Base-by-base conservation (phyloP, 2,329 filamentous ascomycete species). In the Fusarium temperatum region DNA sequence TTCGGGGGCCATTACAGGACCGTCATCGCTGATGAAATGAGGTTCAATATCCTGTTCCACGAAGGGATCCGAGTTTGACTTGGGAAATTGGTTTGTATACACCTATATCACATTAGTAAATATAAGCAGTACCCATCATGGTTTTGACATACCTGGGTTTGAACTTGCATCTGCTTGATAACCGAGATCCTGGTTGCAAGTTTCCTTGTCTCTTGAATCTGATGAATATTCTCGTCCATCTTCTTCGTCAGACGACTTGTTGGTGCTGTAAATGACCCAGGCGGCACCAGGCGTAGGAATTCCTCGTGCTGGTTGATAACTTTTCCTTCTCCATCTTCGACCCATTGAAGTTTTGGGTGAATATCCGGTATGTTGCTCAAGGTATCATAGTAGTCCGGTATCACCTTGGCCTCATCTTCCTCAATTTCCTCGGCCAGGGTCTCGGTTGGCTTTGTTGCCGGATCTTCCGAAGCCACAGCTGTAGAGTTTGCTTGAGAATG, bases 81-180 rank as follows among this genome's bases (percentile, higher is more conserved):
- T 98, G 74, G 96, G 95, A 78, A 99, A 99, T 82, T 99, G 96
- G 79, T 99, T 99, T 79, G 95, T 93, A 81, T 99, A 99, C 80
- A 97, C 93, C 93, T 96, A 39, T 22, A 28, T 17, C 47, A 36
- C 12, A 53, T 79, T 11, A 79, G 62, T 44, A 55, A 26, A 57
- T 28, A 39, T 28, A 39, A 63, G 28, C 45, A 39, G 35, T 9
- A 35, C 38, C 20, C 17, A 47, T 24, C 17, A 32, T 35, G 30
- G n/a, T 30, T 35, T 20, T 22, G 35, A 38, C 85, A 80, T 89
- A 94, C 94, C 89, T 98, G 96, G 58, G 95, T 94, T 82, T 99
- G 96, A 61, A 98, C 90, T 84, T 99, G 96, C 96, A 99, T 99
- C 84, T 99, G 96, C 85, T 98, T 99, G 81, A 99, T 96, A 70